Evolutionary conservation across 2,329 filamentous ascomycete genomes (phyloP).

Genomic region (Sclerotinia trifoliorum): DNA sequence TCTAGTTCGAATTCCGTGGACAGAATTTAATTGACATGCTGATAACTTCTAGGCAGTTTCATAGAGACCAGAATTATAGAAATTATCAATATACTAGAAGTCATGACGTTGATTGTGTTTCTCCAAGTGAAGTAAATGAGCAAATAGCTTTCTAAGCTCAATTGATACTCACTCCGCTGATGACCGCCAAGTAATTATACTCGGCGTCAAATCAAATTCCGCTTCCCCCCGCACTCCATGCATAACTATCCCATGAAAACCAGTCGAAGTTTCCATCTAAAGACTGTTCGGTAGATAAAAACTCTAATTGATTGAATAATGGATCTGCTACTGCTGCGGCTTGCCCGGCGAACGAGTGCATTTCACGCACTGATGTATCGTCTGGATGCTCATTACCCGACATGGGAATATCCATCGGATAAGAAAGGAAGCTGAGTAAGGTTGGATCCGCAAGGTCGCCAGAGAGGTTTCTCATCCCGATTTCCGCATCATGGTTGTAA

Average conservation of each 20-base stretch:
- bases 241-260: conserved; percentile 25
- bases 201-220: not conserved
- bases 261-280: conserved; percentile 25
- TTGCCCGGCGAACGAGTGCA: not conserved
- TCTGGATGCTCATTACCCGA: not conserved
- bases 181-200: too few species aligned
- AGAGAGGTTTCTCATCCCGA: not conserved
- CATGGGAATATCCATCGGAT: conserved; percentile 19
- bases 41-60: not conserved
- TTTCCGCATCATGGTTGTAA: not conserved
- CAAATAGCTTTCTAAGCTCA: not conserved
- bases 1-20: not conserved
- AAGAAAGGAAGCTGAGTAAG: conserved; percentile 9
- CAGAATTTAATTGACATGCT: not conserved
- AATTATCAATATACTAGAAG: not conserved
- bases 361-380: not conserved
- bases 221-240: not conserved
- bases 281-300: conserved; percentile 13
- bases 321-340: not conserved
- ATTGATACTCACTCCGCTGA: not conserved
- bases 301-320: conserved; percentile 10
- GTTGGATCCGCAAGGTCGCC: not conserved
- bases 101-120: not conserved
- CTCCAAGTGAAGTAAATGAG: not conserved
- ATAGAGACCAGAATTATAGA: not conserved